A percentile compares a stretch with the other conserved stretches of the same genome.
Evolutionary conservation across 306 rosid genomes (phyloP).

Genomic region (Vigna trinervia): DNA sequence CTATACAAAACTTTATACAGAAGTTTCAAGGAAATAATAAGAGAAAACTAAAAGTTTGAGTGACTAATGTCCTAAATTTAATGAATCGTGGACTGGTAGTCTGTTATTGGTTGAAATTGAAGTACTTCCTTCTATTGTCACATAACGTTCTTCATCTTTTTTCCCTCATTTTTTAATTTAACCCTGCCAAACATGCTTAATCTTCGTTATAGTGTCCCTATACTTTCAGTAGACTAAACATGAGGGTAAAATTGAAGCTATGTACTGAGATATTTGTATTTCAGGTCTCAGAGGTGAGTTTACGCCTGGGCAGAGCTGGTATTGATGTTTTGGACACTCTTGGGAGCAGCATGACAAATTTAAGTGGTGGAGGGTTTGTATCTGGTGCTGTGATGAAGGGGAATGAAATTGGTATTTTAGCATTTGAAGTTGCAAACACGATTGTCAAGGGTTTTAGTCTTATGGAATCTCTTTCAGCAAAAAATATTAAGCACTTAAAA

Average conservation of each 20-base stretch:
- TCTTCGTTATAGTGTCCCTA: constrained; percentile 12
- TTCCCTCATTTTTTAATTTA: background rate
- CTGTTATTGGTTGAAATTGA: constrained; percentile 26
- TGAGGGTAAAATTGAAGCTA: constrained; percentile 25
- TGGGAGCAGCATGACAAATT: constrained; percentile 91
- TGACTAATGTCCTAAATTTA: constrained; percentile 16
- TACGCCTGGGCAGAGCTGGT: constrained; percentile 76
- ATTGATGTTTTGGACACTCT: constrained; percentile 86
- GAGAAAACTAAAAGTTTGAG: constrained; percentile 11
- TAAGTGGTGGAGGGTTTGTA: constrained; percentile 68
- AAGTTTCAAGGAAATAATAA: constrained; percentile 4
- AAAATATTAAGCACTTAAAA: constrained; percentile 64
- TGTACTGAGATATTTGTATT: constrained; percentile 38
- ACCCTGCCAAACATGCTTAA: constrained; percentile 8
- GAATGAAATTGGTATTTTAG: constrained; percentile 71
- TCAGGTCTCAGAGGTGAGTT: constrained; percentile 89
- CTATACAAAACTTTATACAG: background rate
- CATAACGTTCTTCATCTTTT: constrained; percentile 6
- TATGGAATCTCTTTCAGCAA: constrained; percentile 73
- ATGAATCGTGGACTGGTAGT: constrained; percentile 7
- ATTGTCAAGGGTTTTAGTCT: constrained; percentile 77
- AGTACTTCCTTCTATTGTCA: constrained; percentile 6
- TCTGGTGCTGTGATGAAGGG: constrained; percentile 69
- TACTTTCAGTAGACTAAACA: constrained; percentile 15
- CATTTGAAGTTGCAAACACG: constrained; percentile 93